These are phyloP conservation scores for Brasenia schreberi DNA, from an alignment of 164 flowering plant genomes.

Conservation along the genomic window DNA sequence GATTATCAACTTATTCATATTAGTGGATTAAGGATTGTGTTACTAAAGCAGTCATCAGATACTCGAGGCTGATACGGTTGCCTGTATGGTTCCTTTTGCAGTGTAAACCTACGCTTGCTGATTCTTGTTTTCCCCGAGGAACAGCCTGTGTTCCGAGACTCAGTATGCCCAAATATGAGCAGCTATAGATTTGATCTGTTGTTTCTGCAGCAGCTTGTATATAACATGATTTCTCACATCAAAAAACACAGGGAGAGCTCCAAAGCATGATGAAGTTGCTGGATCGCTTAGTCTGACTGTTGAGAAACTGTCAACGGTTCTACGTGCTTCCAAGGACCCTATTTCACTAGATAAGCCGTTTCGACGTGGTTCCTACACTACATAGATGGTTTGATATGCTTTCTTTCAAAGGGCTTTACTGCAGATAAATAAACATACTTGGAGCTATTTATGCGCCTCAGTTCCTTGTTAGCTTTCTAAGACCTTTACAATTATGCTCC, in stretches of 20 bases:
- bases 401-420: background rate
- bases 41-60: background rate
- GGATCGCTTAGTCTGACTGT: background rate
- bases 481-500: too few relatives aligned
- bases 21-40: slow-evolving; percentile 1
- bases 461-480: too few relatives aligned
- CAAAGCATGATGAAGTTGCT: background rate
- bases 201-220: background rate
- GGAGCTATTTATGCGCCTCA: background rate
- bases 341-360: background rate
- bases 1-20: slow-evolving; percentile 1
- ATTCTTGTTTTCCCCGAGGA: background rate
- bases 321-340: background rate
- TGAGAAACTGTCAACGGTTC: background rate
- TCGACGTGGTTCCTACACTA: background rate
- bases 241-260: background rate
- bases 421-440: background rate
- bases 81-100: background rate
- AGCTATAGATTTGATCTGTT: background rate
- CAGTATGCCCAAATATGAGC: background rate
- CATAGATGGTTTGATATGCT: background rate
- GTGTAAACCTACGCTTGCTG: background rate
- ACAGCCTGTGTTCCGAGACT: background rate
- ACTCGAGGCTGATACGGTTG: background rate
- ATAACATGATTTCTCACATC: background rate